Evolutionary conservation across 768 basidiomycete genomes (phyloP).

Genomic region (Zangia roseola): DNA sequence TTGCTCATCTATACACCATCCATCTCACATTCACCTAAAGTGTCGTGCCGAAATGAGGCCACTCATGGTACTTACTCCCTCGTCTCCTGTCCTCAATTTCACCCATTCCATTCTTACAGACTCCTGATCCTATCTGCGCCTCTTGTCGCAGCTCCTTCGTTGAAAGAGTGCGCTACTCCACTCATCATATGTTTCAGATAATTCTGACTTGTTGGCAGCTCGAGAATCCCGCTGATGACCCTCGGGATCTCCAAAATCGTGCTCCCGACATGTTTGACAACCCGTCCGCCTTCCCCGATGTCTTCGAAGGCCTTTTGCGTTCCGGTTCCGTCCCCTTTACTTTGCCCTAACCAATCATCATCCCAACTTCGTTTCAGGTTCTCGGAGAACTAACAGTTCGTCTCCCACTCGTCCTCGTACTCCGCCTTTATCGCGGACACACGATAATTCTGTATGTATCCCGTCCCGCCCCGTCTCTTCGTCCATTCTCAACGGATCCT

Average conservation of each 20-base stretch:
- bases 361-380: conserved; percentile 6
- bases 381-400: conserved; percentile 1
- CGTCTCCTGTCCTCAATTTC: not conserved
- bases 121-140: conserved; percentile 80
- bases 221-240: conserved; percentile 73
- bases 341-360: not conserved
- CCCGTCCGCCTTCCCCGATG: conserved; percentile 35
- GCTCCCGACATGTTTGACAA: conserved; percentile 27
- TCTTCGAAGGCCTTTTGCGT: conserved; percentile 53
- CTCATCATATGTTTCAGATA: not conserved
- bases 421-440: conserved; percentile 14
- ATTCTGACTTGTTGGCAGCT: conserved; percentile 45
- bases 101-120: conserved; percentile 39
- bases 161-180: conserved; percentile 55
- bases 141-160: conserved; percentile 82
- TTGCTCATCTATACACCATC: not conserved
- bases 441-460: conserved; percentile 18
- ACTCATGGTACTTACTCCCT: conserved; percentile 59
- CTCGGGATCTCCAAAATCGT: conserved; percentile 57
- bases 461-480: not conserved
- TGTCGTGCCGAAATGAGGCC: conserved; percentile 89
- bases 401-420: conserved; percentile 11
- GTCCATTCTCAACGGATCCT: not conserved
- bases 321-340: conserved; percentile 15
- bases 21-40: conserved; percentile 38